Base-by-base conservation (phyloP, 257 asterid genomes). In the Solanum clarkiae region DNA sequence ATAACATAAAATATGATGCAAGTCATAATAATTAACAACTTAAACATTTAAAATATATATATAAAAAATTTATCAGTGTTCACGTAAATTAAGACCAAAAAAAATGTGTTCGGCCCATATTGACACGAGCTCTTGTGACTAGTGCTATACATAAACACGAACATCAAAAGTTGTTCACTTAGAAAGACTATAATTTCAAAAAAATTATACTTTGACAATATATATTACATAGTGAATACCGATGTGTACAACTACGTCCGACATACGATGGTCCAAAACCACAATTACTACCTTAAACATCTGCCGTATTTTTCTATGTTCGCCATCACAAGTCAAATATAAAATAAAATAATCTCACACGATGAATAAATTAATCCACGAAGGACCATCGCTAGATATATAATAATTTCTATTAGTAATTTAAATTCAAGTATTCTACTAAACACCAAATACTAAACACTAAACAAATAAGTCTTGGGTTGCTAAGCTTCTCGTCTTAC, bases 201-300 rank as follows among this genome's bases (percentile, higher is more conserved):
- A 4, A 16, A 16, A 10, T 49, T 11, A 10, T 49, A 49, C 15
- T 0, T 8, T 57, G 20, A 7, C 24, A 10, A 3, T 56, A 4
- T 18, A 18, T 18, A 57, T 57, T 18, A 57, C 22, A 4, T 56
- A 59, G 10, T 3, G 15, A 66, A 14, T 6, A 82, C 18, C 80
- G 49, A 85, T 86, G 57, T 45, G 83, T 84, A 82, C 84, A 53
- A 11, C 15, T 4, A 72, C 2, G 20, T 44, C 24, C 54, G 57
- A 20, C 55, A 47, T 70, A 65, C 77, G 56, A 51, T 77, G 84
- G 88, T 84, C 88, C 85, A 87, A 89, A 86, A 88, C 68, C 80
- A 57, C 65, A 70, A 77, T 3, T 36, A 36, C 66, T 22, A 65
- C 10, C 83, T 84, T 82, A 8, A 82, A 89, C 84, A 89, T 85